A percentile compares a stretch with the other conserved stretches of the same genome.
These are phyloP conservation scores for Akanthomyces muscarius DNA, from an alignment of 2,329 filamentous ascomycete species.

Conservation along the genomic window DNA sequence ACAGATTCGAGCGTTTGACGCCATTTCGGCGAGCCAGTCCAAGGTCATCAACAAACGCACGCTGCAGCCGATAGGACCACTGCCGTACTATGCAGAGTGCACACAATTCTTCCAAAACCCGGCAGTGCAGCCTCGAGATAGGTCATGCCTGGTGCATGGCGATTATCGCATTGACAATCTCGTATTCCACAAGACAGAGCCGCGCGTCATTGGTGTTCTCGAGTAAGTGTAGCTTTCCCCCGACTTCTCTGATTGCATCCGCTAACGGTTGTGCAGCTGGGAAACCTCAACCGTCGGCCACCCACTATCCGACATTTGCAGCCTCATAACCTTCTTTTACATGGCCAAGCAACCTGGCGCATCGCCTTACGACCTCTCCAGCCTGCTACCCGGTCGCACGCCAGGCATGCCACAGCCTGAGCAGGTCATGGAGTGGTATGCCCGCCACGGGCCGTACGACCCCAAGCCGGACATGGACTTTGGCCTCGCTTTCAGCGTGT, in stretches of 20 bases:
- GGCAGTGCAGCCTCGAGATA: slow-evolving; percentile 62
- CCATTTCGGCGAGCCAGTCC: slow-evolving; percentile 71
- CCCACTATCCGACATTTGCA: slow-evolving; percentile 76
- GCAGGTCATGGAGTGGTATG: slow-evolving; percentile 40
- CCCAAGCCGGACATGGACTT: slow-evolving; percentile 57
- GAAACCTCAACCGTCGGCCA: slow-evolving; percentile 92
- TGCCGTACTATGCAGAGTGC: slow-evolving; percentile 77
- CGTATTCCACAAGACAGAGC: slow-evolving; percentile 76
- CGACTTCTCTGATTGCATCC: neutral
- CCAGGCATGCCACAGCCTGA: slow-evolving; percentile 55
- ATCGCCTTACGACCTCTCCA: slow-evolving; percentile 12
- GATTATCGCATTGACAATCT: slow-evolving; percentile 85
- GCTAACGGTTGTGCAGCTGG: slow-evolving; percentile 50
- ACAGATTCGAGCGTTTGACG: slow-evolving; percentile 74
- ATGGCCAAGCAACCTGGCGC: slow-evolving; percentile 4
- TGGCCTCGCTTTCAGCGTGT: slow-evolving; percentile 60
- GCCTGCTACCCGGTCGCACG: slow-evolving; percentile 59
- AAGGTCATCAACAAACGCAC: slow-evolving; percentile 67
- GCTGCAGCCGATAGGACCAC: slow-evolving; percentile 63
- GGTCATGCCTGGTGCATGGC: slow-evolving; percentile 72
- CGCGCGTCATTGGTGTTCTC: slow-evolving; percentile 77
- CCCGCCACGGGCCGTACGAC: slow-evolving; percentile 62
- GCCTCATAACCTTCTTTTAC: slow-evolving; percentile 45
- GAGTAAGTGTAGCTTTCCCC: slow-evolving; percentile 49
- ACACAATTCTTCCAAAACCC: slow-evolving; percentile 66